Percentiles rank a stretch among this genome's conserved stretches.
phyloP scores from a whole-genome alignment of 108 stramenopile species.

The Cyclotella baltica region DNA sequence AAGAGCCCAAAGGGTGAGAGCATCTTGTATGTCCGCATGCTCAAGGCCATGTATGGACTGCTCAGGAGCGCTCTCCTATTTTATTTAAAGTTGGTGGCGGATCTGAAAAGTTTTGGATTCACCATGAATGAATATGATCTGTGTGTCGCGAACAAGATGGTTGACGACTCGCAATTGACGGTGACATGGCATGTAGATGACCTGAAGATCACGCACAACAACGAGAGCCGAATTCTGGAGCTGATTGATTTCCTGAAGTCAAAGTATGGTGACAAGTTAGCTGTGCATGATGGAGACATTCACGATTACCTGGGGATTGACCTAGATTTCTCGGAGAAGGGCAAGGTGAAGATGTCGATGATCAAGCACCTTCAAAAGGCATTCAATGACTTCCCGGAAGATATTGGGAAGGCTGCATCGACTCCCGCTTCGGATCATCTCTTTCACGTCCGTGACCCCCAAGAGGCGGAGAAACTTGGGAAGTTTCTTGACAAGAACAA shows the following conservation, averaged over 20 bases:
- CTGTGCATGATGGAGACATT: too few species aligned
- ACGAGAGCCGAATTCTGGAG: neutral
- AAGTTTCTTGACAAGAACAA: neutral
- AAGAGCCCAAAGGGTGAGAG: too few species aligned
- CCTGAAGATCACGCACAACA: neutral
- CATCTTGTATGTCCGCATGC: too few species aligned
- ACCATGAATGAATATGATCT: slow-evolving; percentile 1
- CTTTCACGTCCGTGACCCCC: too few species aligned
- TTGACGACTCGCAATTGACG: neutral
- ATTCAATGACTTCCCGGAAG: neutral
- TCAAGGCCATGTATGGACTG: too few species aligned
- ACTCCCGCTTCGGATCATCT: too few species aligned
- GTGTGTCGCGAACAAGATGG: slow-evolving; percentile 9
- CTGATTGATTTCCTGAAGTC: neutral
- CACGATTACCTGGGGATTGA: too few species aligned
- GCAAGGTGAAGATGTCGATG: neutral
- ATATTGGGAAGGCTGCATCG: too few species aligned
- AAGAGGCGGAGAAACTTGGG: too few species aligned
- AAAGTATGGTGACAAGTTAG: slow-evolving; percentile 5
- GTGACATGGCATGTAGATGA: slow-evolving; percentile 11
- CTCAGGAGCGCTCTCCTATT: too few species aligned
- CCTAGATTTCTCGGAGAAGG: neutral
- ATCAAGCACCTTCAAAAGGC: neutral
- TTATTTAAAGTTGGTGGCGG: neutral
- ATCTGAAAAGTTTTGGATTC: neutral